A percentile compares a stretch with the other conserved stretches of the same genome.
These are phyloP conservation scores for Carex myosuroides DNA, from an alignment of 176 grass and related monocot species.

Conservation along the genomic window DNA sequence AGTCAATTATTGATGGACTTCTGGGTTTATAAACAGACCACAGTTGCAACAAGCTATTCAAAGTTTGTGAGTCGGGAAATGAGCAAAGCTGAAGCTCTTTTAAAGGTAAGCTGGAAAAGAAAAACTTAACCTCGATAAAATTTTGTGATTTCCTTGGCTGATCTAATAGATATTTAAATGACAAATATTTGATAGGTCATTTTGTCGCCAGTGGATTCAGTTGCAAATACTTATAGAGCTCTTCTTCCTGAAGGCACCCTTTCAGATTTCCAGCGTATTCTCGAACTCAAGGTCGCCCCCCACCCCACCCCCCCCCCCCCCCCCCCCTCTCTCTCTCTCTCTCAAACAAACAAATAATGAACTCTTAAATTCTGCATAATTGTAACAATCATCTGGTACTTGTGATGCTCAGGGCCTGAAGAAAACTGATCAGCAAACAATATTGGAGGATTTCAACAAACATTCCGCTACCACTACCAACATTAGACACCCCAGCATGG, in stretches of 20 bases:
- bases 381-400: neutral
- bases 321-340: neutral
- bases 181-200: conserved; percentile 58
- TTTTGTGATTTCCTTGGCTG: conserved; percentile 2
- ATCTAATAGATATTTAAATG: conserved; percentile 18
- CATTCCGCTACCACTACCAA: conserved; percentile 36
- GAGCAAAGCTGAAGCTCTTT: conserved; percentile 99
- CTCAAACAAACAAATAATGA: neutral
- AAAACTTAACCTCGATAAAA: neutral
- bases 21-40: conserved; percentile 43
- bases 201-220: conserved; percentile 95
- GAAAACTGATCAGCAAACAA: conserved; percentile 89
- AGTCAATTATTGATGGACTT: conserved; percentile 19
- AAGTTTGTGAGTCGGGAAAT: conserved; percentile 98
- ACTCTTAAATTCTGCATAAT: neutral
- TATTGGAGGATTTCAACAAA: conserved; percentile 95
- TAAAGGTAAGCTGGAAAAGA: conserved; percentile 54
- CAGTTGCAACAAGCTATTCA: conserved; percentile 69
- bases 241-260: conserved; percentile 87
- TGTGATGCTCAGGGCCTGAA: conserved; percentile 65
- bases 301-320: too few relatives aligned
- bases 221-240: conserved; percentile 83
- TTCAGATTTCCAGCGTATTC: conserved; percentile 89
- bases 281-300: conserved; percentile 78
- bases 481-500: conserved; percentile 59